phyloP scores from a whole-genome alignment of 192 early-diverging fungal species.

The Coemansia guatemalensis region DNA sequence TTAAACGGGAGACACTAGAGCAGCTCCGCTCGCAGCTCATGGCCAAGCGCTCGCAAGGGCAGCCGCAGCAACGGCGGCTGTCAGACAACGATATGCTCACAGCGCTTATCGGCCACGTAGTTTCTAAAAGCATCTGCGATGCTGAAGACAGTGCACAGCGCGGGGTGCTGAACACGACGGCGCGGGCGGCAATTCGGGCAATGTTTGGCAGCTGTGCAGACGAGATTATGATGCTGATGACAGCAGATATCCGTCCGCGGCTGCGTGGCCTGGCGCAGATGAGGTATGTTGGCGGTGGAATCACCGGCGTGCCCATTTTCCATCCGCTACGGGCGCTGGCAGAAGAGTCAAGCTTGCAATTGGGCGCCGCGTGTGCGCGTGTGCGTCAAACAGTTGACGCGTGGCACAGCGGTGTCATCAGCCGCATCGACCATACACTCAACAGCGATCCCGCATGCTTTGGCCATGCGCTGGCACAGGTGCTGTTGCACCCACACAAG shows the following conservation, averaged over 20 bases:
- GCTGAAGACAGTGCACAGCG: neutral
- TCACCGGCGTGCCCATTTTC: conserved; percentile 10
- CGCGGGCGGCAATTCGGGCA: neutral
- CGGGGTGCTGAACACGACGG: neutral
- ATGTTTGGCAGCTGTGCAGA: neutral
- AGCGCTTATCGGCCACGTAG: conserved; percentile 11
- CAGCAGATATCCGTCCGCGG: conserved; percentile 17
- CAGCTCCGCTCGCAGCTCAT: neutral
- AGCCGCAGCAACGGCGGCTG: neutral
- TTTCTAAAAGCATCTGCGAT: conserved; percentile 1
- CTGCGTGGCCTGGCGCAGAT: neutral
- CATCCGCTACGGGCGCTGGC: neutral
- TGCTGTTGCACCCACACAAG: neutral
- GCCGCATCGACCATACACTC: conserved; percentile 3
- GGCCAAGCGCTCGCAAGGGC: too few relatives aligned
- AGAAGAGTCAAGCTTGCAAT: neutral
- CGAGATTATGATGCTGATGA: conserved; percentile 6
- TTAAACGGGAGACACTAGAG: neutral
- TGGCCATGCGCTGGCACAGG: conserved; percentile 9
- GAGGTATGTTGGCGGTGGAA: conserved; percentile 11
- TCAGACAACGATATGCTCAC: conserved; percentile 29
- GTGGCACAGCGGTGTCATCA: neutral
- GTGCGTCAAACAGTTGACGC: conserved; percentile 7
- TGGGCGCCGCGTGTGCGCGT: neutral
- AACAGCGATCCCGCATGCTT: neutral